These are phyloP conservation scores for Colletotrichum orchidophilum DNA, from an alignment of 2,329 filamentous ascomycete species.

Conservation along the genomic window DNA sequence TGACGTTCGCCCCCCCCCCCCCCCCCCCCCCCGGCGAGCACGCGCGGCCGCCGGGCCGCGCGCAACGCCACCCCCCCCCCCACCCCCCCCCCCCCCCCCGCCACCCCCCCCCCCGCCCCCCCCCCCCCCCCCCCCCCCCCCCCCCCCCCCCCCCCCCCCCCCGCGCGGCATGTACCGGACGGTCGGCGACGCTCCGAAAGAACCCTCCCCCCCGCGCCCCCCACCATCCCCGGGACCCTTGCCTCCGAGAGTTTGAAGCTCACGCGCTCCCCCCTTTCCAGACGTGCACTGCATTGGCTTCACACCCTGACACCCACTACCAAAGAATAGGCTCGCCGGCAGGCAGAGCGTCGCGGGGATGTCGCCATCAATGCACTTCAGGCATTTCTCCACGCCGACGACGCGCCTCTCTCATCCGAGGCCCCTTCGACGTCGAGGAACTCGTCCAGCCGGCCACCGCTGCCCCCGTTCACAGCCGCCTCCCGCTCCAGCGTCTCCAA, in stretches of 20 bases:
- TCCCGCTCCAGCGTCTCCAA: constrained; percentile 26
- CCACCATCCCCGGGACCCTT: constrained; percentile 15
- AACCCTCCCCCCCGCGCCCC: neutral
- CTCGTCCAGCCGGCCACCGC: constrained; percentile 2
- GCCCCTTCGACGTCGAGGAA: constrained; percentile 19
- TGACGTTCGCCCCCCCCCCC: neutral
- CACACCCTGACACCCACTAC: neutral
- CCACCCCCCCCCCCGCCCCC: no score
- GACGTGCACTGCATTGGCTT: neutral
- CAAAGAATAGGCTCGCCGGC: neutral
- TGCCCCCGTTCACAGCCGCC: constrained; percentile 4
- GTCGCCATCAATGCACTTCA: neutral
- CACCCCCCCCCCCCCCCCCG: neutral
- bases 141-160: neutral
- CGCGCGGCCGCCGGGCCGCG: no score
- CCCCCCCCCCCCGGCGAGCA: no score
- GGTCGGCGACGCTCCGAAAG: constrained; percentile 22
- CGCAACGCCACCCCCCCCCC: no score
- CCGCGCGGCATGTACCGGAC: constrained; percentile 15
- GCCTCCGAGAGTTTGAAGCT: constrained; percentile 25
- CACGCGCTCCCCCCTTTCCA: neutral
- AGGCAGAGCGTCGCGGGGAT: neutral
- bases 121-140: neutral
- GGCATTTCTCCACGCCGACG: constrained; percentile 9
- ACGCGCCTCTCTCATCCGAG: constrained; percentile 1